phyloP scores from a whole-genome alignment of 2,329 filamentous ascomycete species.

The Cercospora janseana region DNA sequence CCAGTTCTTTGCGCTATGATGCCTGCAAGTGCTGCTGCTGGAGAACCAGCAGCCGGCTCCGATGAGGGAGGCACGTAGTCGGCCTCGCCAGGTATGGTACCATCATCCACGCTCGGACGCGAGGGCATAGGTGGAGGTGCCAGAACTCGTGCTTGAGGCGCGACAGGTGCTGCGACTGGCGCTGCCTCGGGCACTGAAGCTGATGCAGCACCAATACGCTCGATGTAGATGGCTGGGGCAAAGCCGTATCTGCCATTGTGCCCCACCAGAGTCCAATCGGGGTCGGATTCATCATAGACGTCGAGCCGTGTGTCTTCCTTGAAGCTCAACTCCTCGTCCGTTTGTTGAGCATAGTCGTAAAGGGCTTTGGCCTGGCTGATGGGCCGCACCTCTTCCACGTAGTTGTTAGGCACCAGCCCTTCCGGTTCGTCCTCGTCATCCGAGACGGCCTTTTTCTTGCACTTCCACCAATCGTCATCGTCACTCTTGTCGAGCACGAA shows the following conservation, averaged over 20 bases:
- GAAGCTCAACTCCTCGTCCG: slow-evolving; percentile 96
- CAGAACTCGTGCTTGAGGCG: slow-evolving; percentile 39
- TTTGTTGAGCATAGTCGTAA: slow-evolving; percentile 97
- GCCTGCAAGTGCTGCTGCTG: slow-evolving; percentile 59
- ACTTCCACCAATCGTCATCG: slow-evolving; percentile 88
- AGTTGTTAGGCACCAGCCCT: slow-evolving; percentile 89
- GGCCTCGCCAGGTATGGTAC: slow-evolving; percentile 41
- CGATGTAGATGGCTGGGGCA: slow-evolving; percentile 93
- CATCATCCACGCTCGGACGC: slow-evolving; percentile 39
- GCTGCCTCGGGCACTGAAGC: slow-evolving; percentile 43
- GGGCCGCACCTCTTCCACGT: slow-evolving; percentile 78
- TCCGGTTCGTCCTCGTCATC: slow-evolving; percentile 90
- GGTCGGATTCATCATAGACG: slow-evolving; percentile 87
- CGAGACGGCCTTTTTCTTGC: slow-evolving; percentile 77
- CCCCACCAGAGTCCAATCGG: slow-evolving; percentile 94
- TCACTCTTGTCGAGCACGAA: slow-evolving; percentile 80
- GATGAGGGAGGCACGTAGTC: slow-evolving; percentile 46
- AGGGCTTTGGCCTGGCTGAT: slow-evolving; percentile 76
- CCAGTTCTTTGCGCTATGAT: slow-evolving; percentile 52
- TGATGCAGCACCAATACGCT: slow-evolving; percentile 55
- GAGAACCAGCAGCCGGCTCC: slow-evolving; percentile 44
- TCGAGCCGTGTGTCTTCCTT: slow-evolving; percentile 79
- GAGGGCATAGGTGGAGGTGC: slow-evolving; percentile 42
- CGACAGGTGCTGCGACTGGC: slow-evolving; percentile 39
- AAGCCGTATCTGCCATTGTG: slow-evolving; percentile 85